Conservation (phyloP, 1,284 basidiomycete species). For the Tylopilus orsonianus region DNA sequence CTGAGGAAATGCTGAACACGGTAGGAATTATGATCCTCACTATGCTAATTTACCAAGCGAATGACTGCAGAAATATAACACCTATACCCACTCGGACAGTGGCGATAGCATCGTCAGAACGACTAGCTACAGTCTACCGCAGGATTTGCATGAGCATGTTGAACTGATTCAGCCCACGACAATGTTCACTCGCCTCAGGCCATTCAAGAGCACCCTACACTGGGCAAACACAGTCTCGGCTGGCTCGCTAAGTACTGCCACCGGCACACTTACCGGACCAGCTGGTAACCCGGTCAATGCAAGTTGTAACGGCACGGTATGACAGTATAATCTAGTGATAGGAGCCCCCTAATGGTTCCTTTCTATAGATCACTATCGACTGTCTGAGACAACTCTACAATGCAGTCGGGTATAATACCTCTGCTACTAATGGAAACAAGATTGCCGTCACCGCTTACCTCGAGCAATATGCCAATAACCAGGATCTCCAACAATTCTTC, state of each 20-base stretch:
- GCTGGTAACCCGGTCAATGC: slow-evolving; percentile 44
- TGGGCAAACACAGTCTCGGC: slow-evolving; percentile 22
- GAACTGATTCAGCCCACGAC: slow-evolving; percentile 76
- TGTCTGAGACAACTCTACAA: slow-evolving; percentile 39
- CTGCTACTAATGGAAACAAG: slow-evolving; percentile 42
- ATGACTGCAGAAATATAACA: slow-evolving; percentile 51
- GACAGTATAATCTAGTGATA: slow-evolving; percentile 24
- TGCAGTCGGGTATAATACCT: slow-evolving; percentile 40
- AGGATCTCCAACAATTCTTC: slow-evolving; percentile 56
- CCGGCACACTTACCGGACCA: slow-evolving; percentile 28
- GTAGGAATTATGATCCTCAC: slow-evolving; percentile 37
- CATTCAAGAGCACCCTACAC: slow-evolving; percentile 46
- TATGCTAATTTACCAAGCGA: neutral
- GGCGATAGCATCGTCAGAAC: slow-evolving; percentile 63
- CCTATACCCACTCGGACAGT: slow-evolving; percentile 55
- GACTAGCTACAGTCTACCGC: slow-evolving; percentile 66
- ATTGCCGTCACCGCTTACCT: slow-evolving; percentile 59
- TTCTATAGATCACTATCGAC: slow-evolving; percentile 42
- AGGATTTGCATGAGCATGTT: slow-evolving; percentile 57
- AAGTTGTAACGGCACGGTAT: slow-evolving; percentile 46
- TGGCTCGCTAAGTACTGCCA: slow-evolving; percentile 6
- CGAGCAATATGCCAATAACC: slow-evolving; percentile 53
- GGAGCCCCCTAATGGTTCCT: slow-evolving; percentile 24
- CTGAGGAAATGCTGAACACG: slow-evolving; percentile 68
- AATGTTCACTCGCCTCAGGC: slow-evolving; percentile 56